Evolutionary conservation across 768 basidiomycete species (phyloP), one percentile per base, ranked within the genome.

Genomic region (Pleurotus salmoneostramineus): DNA sequence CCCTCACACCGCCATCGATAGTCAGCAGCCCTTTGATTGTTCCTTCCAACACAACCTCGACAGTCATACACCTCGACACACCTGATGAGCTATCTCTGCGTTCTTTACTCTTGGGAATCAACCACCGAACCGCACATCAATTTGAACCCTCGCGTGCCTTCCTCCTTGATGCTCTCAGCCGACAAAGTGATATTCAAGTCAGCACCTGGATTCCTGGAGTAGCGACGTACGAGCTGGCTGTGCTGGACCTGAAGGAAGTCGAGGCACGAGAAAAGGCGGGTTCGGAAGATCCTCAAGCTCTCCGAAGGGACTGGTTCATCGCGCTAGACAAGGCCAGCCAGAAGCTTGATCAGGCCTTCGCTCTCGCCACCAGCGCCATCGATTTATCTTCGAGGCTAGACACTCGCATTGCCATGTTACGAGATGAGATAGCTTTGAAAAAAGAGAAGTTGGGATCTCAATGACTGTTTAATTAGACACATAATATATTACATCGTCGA

Each of bases 341-440:
- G 58, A 77, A 77, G 64, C 69, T 91, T 43, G 84, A 85, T 56
- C 65, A 72, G 58, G 84, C 85, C 45, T 67, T 83, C 51, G 65
- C 69, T 11, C 69, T 81, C 37, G 76, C 83, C 43, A 75, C 80
- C 17, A 83, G 77, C 64, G 67, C 78, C 59, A 76, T 83, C 10
- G 89, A 91, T 69, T 58, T 92, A 65, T 81, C 81, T 44, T 84
- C 84, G 57, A 73, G 89, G 66, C 66, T 92, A 58, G 90, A 91
- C 58, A 87, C 81, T 67, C 71, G 89, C 67, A 78, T 90, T 50
- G 73, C 78, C 56, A 84, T 91, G 85, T 67, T 89, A 56, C 76
- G 75, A 61, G 85, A 89, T 65, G 88, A 91, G 80, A 85, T 92
- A 63, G 73, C 65, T 65, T 65, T 72, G 62, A 91, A 89, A 78